A percentile compares a stretch with the other conserved stretches of the same genome.
Evolutionary conservation across 352 stramenopile genomes (phyloP).

Genomic region (Globisporangium spinosum): DNA sequence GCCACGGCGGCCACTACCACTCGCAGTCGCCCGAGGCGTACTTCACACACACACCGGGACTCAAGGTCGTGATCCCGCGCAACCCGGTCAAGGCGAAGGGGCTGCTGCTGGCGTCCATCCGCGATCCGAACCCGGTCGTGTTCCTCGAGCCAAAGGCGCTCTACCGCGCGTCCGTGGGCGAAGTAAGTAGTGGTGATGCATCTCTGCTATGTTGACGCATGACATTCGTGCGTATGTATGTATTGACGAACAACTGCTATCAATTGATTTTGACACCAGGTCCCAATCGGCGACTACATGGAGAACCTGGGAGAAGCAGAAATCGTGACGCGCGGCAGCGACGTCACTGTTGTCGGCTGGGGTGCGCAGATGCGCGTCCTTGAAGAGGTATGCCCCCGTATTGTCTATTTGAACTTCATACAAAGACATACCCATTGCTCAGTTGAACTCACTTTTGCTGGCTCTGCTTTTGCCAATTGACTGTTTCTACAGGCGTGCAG

Average conservation of each 20-base stretch:
- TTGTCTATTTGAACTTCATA: not conserved
- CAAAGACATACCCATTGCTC: too few species aligned
- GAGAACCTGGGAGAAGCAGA: conserved; percentile 93
- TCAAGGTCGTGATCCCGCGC: conserved; percentile 97
- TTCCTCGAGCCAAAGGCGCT: conserved; percentile 98
- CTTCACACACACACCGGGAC: conserved; percentile 94
- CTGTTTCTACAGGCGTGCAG: conserved; percentile 66
- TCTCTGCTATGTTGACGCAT: too few species aligned
- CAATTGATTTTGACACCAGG: conserved; percentile 19
- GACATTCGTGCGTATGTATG: conserved; percentile 20
- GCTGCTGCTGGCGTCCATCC: conserved; percentile 93
- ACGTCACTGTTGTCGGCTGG: conserved; percentile 96
- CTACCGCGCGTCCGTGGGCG: conserved; percentile 95
- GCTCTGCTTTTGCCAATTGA: not conserved
- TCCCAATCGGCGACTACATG: conserved; percentile 94
- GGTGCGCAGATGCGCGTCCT: conserved; percentile 82
- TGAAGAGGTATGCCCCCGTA: not conserved
- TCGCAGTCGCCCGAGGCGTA: conserved; percentile 96
- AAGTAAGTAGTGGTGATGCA: conserved; percentile 23
- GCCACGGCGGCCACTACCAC: conserved; percentile 93
- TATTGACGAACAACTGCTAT: not conserved
- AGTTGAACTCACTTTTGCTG: not conserved
- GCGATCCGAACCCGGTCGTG: conserved; percentile 94
- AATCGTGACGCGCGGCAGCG: conserved; percentile 88
- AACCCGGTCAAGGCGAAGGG: conserved; percentile 94